Evolutionary conservation across 805 yeast genomes (phyloP).

Genomic region (Debaryomyces castellii): DNA sequence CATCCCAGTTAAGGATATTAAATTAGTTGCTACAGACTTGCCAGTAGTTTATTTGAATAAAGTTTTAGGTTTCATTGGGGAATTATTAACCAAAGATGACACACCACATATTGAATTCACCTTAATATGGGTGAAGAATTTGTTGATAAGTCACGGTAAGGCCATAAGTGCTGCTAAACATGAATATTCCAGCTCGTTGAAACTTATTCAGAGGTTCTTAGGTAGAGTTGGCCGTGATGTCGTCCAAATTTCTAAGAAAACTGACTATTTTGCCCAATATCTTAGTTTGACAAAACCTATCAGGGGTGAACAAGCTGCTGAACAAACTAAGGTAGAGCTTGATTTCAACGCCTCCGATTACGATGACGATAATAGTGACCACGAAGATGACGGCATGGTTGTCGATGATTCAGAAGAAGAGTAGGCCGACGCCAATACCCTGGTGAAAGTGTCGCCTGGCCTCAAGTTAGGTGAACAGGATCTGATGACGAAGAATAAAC

Average conservation of each 20-base stretch:
- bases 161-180: slow-evolving; percentile 63
- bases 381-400: slow-evolving; percentile 30
- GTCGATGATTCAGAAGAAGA: slow-evolving; percentile 29
- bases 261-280: slow-evolving; percentile 55
- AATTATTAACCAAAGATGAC: slow-evolving; percentile 50
- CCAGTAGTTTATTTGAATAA: slow-evolving; percentile 77
- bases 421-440: slow-evolving; percentile 26
- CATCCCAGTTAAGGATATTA: slow-evolving; percentile 69
- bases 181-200: slow-evolving; percentile 60
- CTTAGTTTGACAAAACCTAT: slow-evolving; percentile 32
- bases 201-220: slow-evolving; percentile 73
- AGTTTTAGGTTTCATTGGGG: slow-evolving; percentile 67
- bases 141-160: slow-evolving; percentile 74
- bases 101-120: slow-evolving; percentile 85
- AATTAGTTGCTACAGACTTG: slow-evolving; percentile 61
- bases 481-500: slow-evolving; percentile 5
- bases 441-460: slow-evolving; percentile 10
- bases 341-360: slow-evolving; percentile 20
- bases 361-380: slow-evolving; percentile 21
- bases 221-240: slow-evolving; percentile 74
- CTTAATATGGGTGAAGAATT: slow-evolving; percentile 72
- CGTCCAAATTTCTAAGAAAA: slow-evolving; percentile 51
- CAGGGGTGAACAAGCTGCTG: slow-evolving; percentile 11
- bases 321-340: slow-evolving; percentile 18
- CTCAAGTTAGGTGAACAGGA: slow-evolving; percentile 9